phyloP scores from a whole-genome alignment of 2,329 filamentous ascomycete genomes.

The Emydomyces testavorans region DNA sequence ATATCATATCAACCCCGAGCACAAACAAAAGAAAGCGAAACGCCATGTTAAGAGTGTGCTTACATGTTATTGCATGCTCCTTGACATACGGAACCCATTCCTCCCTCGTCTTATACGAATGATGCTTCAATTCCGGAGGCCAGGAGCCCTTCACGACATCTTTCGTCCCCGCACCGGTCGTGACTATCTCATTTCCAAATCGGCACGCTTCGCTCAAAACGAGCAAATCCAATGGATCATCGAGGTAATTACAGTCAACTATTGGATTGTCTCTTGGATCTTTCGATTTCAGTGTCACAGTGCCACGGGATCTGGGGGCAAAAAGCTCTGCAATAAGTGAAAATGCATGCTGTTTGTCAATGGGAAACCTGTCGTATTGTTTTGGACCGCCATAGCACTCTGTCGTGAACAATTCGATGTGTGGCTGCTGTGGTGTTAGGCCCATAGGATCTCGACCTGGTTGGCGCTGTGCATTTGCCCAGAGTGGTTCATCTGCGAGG shows the following conservation, averaged over 20 bases:
- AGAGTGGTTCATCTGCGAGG: conserved; percentile 44
- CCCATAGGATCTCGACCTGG: conserved; percentile 53
- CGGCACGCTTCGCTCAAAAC: conserved; percentile 49
- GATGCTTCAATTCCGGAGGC: conserved; percentile 43
- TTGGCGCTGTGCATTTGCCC: conserved; percentile 40
- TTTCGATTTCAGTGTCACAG: conserved; percentile 32
- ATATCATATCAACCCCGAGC: conserved; percentile 42
- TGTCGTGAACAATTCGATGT: conserved; percentile 52
- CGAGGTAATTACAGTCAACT: conserved; percentile 39
- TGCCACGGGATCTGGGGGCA: conserved; percentile 43
- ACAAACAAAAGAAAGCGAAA: too few relatives aligned
- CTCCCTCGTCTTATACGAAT: conserved; percentile 43
- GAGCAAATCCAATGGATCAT: conserved; percentile 46
- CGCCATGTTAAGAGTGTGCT: conserved; percentile 18
- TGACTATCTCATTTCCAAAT: conserved; percentile 50
- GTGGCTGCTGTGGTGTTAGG: conserved; percentile 45
- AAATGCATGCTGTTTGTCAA: conserved; percentile 44
- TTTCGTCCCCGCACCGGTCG: conserved; percentile 46
- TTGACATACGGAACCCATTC: conserved; percentile 49
- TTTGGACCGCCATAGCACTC: conserved; percentile 52
- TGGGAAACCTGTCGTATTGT: conserved; percentile 45
- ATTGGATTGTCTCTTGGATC: conserved; percentile 30
- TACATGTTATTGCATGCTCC: conserved; percentile 50
- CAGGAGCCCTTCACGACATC: conserved; percentile 50
- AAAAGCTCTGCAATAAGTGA: conserved; percentile 49